Evolutionary conservation across 2,329 filamentous ascomycete genomes (phyloP), one percentile per base, ranked within the genome.

Genomic region (Calonectria pauciramosa): DNA sequence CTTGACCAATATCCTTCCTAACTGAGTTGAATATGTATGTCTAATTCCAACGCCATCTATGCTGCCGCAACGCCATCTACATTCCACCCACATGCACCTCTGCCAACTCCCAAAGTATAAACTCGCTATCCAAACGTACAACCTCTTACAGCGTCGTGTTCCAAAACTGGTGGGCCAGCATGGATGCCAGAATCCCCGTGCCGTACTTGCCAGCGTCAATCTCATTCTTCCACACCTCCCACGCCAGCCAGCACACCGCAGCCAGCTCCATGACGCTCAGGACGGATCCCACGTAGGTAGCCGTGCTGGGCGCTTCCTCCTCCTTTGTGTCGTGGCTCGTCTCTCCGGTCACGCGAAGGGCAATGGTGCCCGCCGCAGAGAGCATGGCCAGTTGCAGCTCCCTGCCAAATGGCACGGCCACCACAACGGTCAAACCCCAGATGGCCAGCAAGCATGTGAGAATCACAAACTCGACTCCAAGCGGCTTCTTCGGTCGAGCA

Each of bases 101-200:
- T 41, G 38, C 20, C 23, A 23, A 56, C 28, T 52, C 38, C n/a
- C 32, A 38, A 56, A 54, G 34, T 77, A 32, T 28, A 75, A 75
- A 69, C 64, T 51, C 44, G 30, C 44, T 23, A 52, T 52, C 34
- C 36, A 67, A 67, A 52, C 71, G 18, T 32, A 18, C 28, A 44
- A 26, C 68, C 54, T 36, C 68, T 80, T 70, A 81, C 51, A 76
- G 26, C 36, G 69, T 59, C 38, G 70, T 74, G 49, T 79, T 82
- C 79, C 79, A 80, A 69, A 81, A 72, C 71, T 83, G 81, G 51
- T 84, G 84, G 1, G 76, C 82, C n/a, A 85, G 71, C 83, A 85
- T 84, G 8, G 76, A 70, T 5, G 74, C 78, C 72, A 85, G 70
- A 28, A 83, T 76, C 4, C 76, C 82, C 2, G 79, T 56, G 10